Base-by-base conservation (phyloP, 352 stramenopile genomes). In the Globisporangium camurandrum region DNA sequence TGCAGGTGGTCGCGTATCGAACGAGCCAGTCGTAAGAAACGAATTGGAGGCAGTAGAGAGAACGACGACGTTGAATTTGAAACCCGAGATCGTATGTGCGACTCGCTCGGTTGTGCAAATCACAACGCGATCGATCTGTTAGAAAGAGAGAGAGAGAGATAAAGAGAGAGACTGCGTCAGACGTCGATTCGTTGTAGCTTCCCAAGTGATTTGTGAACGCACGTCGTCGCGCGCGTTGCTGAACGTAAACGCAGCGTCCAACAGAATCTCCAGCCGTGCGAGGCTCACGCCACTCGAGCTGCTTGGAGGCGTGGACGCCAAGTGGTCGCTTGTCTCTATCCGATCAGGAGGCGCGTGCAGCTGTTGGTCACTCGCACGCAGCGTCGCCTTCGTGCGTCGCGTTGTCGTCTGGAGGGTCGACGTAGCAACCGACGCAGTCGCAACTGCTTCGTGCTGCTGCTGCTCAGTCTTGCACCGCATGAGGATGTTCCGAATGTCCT, bases 401-500 rank as follows among this genome's bases (percentile, higher is more conserved):
- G n/a, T n/a, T n/a, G n/a, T n/a, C n/a, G n/a, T n/a, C n/a, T n/a
- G n/a, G n/a, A n/a, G n/a, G n/a, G n/a, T n/a, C n/a, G n/a, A n/a
- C 19, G 38, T 20, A 43, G 19, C 14, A 11, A 11, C 6, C 30
- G 11, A 11, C 30, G 30, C 30, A 34, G 30, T n/a, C 30, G 30
- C 11, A 6, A 11, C 30, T 34, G 6, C 6, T 11, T 34, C 30
- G 30, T 34, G 30, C 30, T 33, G 22, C n/a, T 30, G 39, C n/a
- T 20, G 38, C 19, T 54, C 48, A 26, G 26, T 38, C 38, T 54
- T 54, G n/a, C 39, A 27, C 3, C 48, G 48, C 27, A 27, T 28
- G 48, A 54, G 24, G 27, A 54, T 46, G 26, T 54, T 54, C 19
- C 26, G 38, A 27, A 54, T 39, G 19, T 46, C 48, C 14, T 54